Evolutionary conservation across 768 basidiomycete genomes (phyloP), one percentile per base, ranked within the genome.

Genomic region (Leccinum barrowsii): DNA sequence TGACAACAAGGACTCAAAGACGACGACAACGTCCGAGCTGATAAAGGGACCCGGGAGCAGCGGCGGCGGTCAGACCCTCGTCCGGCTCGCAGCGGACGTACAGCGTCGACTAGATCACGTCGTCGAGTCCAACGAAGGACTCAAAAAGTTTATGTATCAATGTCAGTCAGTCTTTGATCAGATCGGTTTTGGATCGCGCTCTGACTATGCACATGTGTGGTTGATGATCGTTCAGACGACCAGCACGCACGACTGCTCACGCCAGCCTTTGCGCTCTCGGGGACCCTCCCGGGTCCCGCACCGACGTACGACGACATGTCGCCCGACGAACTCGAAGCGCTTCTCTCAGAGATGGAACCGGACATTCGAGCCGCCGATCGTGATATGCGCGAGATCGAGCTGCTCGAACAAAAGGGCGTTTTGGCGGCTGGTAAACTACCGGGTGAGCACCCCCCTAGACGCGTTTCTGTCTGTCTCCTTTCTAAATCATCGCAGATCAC

Each of bases 281-380:
- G 84, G 21, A 76, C 82, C 17, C 69, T 85, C 15, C 78, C 77
- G 1, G 77, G 77, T 15, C 55, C 70, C 12, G 71, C 78, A 1
- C 82, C 85, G 7, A 71, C 84, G 24, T 88, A 87, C 57, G 82
- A 82, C 54, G 79, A 79, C 37, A 85, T 92, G 84, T 78, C 86
- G 0, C 66, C 82, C 0, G 81, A 81, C 57, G 89, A 89, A 64
- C 74, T 92, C 7, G 87, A 89, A 42, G 85, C 86, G 0, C 78
- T 89, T 56, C 72, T 92, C 10, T 72, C 79, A 0, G 91, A 94
- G 66, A 89, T 93, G 85, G 92, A 92, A 62, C 82, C 85, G 4
- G 92, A 94, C 53, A 84, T 93, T 52, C 89, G 91, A 30, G 82
- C 85, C 32, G 91, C 90, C 10, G 92, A 93, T 64, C 82, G 87